phyloP scores from a whole-genome alignment of 2,329 filamentous ascomycete species.

The Fusarium fujikuroi region DNA sequence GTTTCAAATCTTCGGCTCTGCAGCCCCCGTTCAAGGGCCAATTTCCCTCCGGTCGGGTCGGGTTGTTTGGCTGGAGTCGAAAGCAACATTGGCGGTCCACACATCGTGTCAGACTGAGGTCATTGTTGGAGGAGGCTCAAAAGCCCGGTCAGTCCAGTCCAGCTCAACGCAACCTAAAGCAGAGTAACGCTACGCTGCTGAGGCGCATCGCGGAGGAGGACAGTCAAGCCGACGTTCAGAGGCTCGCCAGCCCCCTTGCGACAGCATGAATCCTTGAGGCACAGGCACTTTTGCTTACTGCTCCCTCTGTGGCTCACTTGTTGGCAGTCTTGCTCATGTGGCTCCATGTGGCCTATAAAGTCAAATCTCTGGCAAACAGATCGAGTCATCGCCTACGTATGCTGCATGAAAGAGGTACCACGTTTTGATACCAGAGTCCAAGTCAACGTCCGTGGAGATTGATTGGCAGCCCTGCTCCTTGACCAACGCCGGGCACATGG shows the following conservation, averaged over 20 bases:
- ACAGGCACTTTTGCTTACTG: constrained; percentile 15
- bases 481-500: constrained; percentile 40
- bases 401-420: constrained; percentile 3
- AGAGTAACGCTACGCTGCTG: constrained; percentile 12
- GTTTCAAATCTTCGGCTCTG: constrained; percentile 33
- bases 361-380: constrained; percentile 13
- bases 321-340: constrained; percentile 8
- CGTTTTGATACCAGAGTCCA: neutral
- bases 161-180: neutral
- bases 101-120: constrained; percentile 43
- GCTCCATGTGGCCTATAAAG: neutral
- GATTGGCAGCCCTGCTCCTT: constrained; percentile 35
- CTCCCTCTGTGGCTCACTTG: neutral
- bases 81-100: constrained; percentile 35
- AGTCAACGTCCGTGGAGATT: constrained; percentile 24
- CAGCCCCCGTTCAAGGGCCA: constrained; percentile 21
- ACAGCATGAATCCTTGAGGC: neutral
- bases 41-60: constrained; percentile 34
- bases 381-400: constrained; percentile 6
- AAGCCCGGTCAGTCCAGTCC: constrained; percentile 20
- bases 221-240: constrained; percentile 9
- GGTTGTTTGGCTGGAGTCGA: constrained; percentile 24
- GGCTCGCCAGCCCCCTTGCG: constrained; percentile 26
- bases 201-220: constrained; percentile 19
- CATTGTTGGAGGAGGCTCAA: constrained; percentile 39